Evolutionary conservation across 768 basidiomycete species (phyloP).

Genomic region (Pleurotus citrinopileatus): DNA sequence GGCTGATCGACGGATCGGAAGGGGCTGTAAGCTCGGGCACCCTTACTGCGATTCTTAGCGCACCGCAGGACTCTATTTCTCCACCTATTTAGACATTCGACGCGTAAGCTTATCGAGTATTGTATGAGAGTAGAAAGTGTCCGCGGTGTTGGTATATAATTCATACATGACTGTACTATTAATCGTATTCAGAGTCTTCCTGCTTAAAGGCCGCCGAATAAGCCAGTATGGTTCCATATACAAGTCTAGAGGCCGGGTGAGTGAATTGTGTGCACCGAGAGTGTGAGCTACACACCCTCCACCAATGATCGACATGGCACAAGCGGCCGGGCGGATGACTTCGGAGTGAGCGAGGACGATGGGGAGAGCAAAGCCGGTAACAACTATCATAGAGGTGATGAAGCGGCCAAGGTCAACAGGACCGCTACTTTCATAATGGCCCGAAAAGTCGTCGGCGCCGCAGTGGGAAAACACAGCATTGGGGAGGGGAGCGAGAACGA

Average conservation of each 20-base stretch:
- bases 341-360: conserved; percentile 90
- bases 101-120: not conserved
- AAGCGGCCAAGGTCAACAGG: conserved; percentile 92
- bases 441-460: conserved; percentile 83
- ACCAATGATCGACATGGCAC: conserved; percentile 92
- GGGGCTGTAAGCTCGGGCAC: not conserved
- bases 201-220: conserved; percentile 83
- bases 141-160: too few species aligned
- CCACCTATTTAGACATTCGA: not conserved
- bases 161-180: conserved; percentile 16
- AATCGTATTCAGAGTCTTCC: conserved; percentile 82
- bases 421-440: conserved; percentile 67
- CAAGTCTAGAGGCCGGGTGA: conserved; percentile 44
- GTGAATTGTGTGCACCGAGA: not conserved
- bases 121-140: too few species aligned
- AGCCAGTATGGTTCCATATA: conserved; percentile 88
- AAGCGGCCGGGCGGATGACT: conserved; percentile 80
- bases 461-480: conserved; percentile 95
- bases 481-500: conserved; percentile 93
- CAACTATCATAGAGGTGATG: conserved; percentile 85
- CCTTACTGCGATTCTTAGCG: not conserved
- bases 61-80: not conserved
- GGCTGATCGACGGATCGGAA: conserved; percentile 13
- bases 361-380: conserved; percentile 92
- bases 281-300: conserved; percentile 62